Evolutionary conservation across 768 basidiomycete genomes (phyloP), one percentile per base, ranked within the genome.

Genomic region (Lentinula aciculospora): DNA sequence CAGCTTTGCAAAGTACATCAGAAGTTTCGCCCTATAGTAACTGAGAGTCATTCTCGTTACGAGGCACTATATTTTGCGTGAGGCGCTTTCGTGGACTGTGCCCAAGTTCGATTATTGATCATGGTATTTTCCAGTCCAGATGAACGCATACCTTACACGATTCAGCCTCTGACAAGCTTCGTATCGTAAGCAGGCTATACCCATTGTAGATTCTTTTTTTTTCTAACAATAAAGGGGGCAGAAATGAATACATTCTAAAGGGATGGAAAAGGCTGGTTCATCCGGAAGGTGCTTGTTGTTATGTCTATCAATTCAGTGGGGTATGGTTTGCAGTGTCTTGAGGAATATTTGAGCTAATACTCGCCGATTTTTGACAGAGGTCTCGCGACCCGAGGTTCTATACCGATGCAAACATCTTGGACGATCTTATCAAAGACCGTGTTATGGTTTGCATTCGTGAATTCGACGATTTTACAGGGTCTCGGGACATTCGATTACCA

Each of bases 251-350:
- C 19, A 58, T 51, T 3, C 72, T 70, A 0, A 6, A n/a, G 3
- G 78, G 74, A 0, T 87, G 86, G 86, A 65, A 34, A 5, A 65
- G 75, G 1, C 69, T 71, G 32, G 67, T 72, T 2, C 86, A 87
- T 61, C 84, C 85, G 0, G 85, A 88, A 67, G 86, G 86, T 5
- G 77, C 74, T 15, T 73, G 79, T 17, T 88, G 85, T 63, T 88
- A 81, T 57, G 76, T 75, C 61, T 72, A 84, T 57, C n/a, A 58
- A 47, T n/a, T n/a, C n/a, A 61, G 69, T 3, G 76, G 75, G 69
- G 84, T 83, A 47, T 7, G 73, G 62, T 39, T 4, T 19, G 3
- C 31, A 46, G 10, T 3, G 6, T 9, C 8, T 31, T 53, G 27
- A 9, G n/a, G n/a, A n/a, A n/a, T n/a, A 25, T 28, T 19, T 23